phyloP scores from a whole-genome alignment of 1,284 basidiomycete species.

The Cryptococcus amylolentus region DNA sequence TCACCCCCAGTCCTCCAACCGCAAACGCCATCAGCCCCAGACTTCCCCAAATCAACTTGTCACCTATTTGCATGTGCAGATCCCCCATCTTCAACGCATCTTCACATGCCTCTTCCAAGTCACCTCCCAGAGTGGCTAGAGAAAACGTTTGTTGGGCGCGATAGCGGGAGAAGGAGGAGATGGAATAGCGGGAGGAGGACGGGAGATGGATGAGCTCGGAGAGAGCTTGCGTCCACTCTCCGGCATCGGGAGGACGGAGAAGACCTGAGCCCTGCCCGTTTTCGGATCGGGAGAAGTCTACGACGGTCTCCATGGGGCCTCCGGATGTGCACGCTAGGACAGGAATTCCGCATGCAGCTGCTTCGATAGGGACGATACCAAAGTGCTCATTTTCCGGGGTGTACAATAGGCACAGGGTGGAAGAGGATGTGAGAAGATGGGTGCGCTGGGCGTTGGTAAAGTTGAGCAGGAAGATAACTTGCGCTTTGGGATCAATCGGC shows the following conservation, averaged over 20 bases:
- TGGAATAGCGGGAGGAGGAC: conserved; percentile 51
- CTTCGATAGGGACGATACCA: conserved; percentile 94
- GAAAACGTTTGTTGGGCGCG: conserved; percentile 62
- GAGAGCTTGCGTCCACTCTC: conserved; percentile 67
- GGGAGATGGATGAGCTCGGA: conserved; percentile 59
- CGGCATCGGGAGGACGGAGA: conserved; percentile 60
- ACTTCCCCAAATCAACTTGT: conserved; percentile 36
- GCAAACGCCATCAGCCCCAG: conserved; percentile 18
- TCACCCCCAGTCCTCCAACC: conserved; percentile 9
- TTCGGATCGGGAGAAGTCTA: conserved; percentile 52
- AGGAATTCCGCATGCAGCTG: conserved; percentile 85
- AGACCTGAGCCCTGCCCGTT: conserved; percentile 58
- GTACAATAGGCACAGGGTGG: conserved; percentile 75
- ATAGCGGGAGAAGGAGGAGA: conserved; percentile 58
- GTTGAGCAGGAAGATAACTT: conserved; percentile 80
- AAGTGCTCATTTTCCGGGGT: conserved; percentile 96
- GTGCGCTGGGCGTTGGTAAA: conserved; percentile 76
- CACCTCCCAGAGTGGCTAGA: conserved; percentile 63
- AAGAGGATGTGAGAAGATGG: conserved; percentile 62
- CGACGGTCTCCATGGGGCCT: conserved; percentile 84
- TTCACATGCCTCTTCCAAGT: conserved; percentile 61
- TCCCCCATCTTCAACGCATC: conserved; percentile 50
- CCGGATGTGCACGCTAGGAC: conserved; percentile 86
- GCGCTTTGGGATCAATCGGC: conserved; percentile 42
- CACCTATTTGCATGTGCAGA: conserved; percentile 32